Evolutionary conservation across 306 rosid species (phyloP).

Genomic region (Malus sieversii): DNA sequence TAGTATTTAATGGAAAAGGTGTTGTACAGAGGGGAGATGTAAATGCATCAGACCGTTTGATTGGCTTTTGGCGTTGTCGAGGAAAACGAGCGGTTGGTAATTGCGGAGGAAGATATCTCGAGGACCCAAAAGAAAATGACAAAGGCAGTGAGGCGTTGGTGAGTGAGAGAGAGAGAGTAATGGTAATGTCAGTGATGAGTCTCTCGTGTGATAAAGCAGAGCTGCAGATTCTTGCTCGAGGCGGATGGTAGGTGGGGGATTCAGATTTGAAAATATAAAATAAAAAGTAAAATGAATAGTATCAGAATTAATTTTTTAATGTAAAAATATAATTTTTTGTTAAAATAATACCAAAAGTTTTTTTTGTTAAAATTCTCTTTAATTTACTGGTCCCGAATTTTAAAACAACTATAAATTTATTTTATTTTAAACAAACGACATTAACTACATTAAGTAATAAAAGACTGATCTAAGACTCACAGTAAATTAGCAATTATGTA

Average conservation of each 20-base stretch:
- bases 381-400: not conserved
- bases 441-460: too few relatives aligned
- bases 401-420: not conserved
- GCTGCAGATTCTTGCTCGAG: not conserved
- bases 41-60: constrained; percentile 20
- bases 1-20: not conserved
- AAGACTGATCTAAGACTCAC: accelerated
- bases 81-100: not conserved
- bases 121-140: not conserved
- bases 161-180: not conserved
- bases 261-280: too few relatives aligned
- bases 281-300: too few relatives aligned
- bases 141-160: not conserved
- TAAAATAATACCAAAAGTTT: too few relatives aligned
- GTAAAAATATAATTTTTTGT: too few relatives aligned
- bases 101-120: not conserved
- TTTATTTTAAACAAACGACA: too few relatives aligned
- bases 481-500: too few relatives aligned
- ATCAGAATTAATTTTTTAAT: too few relatives aligned
- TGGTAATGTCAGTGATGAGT: not conserved
- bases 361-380: not conserved
- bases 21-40: not conserved
- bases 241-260: not conserved
- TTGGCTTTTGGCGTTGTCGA: constrained; percentile 2
- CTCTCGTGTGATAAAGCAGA: not conserved